A percentile compares a stretch with the other conserved stretches of the same genome.
phyloP scores from a whole-genome alignment of 1,284 basidiomycete species.

The Sporisorium reilianum region DNA sequence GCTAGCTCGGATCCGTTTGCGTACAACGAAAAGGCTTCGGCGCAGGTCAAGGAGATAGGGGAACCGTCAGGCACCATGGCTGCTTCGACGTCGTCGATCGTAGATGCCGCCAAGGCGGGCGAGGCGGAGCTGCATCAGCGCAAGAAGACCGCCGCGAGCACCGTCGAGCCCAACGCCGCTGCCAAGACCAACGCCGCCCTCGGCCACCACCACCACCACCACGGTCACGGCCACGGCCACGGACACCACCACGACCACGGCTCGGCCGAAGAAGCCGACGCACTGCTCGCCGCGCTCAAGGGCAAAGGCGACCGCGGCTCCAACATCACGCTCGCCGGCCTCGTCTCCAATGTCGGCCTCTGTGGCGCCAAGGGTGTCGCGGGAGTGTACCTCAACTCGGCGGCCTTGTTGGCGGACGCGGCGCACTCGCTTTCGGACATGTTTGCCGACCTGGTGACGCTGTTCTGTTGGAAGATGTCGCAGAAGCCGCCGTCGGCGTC shows the following conservation, averaged over 20 bases:
- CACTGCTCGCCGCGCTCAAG: conserved; percentile 65
- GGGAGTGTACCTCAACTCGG: conserved; percentile 76
- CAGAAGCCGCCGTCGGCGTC: conserved; percentile 79
- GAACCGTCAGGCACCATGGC: conserved; percentile 10
- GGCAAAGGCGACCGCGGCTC: conserved; percentile 64
- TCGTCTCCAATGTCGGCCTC: conserved; percentile 85
- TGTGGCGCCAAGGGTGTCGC: conserved; percentile 82
- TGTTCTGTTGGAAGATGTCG: conserved; percentile 90
- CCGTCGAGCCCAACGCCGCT: background rate
- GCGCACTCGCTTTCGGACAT: conserved; percentile 90
- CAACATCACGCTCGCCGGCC: conserved; percentile 73
- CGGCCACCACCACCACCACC: conserved; percentile 26
- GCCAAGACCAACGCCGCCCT: conserved; percentile 16
- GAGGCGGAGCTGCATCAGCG: conserved; percentile 28
- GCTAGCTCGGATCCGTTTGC: conserved; percentile 26
- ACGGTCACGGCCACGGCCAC: conserved; percentile 26
- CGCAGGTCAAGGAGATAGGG: too few species aligned
- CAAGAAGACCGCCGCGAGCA: conserved; percentile 9
- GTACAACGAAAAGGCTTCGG: too few species aligned
- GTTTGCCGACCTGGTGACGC: conserved; percentile 89
- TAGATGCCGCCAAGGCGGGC: conserved; percentile 30
- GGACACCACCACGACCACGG: conserved; percentile 62
- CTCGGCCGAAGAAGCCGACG: conserved; percentile 67
- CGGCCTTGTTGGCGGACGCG: conserved; percentile 91
- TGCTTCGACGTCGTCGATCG: conserved; percentile 22